Conservation (phyloP, 2,329 filamentous ascomycete species). For the Ophiocordyceps camponoti-leonardi region DNA sequence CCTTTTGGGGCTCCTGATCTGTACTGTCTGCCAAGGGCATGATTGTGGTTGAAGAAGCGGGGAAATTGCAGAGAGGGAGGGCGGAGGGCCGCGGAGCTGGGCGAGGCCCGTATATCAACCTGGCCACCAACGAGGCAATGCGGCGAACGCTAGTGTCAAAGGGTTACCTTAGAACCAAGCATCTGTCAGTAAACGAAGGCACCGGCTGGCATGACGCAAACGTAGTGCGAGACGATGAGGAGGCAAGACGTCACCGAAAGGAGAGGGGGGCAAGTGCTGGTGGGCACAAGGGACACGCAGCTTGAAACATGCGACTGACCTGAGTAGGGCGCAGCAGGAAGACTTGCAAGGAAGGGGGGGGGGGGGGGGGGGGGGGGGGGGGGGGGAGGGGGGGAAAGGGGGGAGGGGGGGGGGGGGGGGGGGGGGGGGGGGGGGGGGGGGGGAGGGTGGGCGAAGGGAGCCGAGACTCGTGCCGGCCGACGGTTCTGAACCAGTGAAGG, state of each 20-base stretch:
- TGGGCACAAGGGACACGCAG: not conserved
- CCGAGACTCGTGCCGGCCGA: slow-evolving; percentile 13
- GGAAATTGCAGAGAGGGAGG: not conserved
- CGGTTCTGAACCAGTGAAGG: slow-evolving; percentile 44
- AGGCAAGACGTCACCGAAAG: not conserved
- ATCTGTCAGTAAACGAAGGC: not conserved
- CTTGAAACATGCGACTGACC: not conserved
- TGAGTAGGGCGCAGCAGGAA: not conserved
- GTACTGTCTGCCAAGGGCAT: slow-evolving; percentile 1
- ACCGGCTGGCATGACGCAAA: not conserved
- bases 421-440: not conserved
- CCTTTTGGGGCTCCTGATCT: not conserved
- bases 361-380: too few species aligned
- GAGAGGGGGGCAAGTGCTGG: not conserved
- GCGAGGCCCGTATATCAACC: not conserved
- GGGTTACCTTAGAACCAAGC: not conserved
- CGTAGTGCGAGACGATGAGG: not conserved
- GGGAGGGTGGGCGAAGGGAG: not conserved
- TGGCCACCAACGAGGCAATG: not conserved
- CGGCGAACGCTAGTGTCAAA: not conserved
- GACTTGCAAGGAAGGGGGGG: not conserved
- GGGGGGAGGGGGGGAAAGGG: too few species aligned
- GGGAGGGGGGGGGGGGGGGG: too few species aligned
- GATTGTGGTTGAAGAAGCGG: not conserved
- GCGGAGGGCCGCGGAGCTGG: not conserved